Percentiles rank a stretch among this genome's conserved stretches.
These are phyloP conservation scores for Laburnicola sp. DNA, from an alignment of 2,329 filamentous ascomycete genomes.

Conservation along the genomic window DNA sequence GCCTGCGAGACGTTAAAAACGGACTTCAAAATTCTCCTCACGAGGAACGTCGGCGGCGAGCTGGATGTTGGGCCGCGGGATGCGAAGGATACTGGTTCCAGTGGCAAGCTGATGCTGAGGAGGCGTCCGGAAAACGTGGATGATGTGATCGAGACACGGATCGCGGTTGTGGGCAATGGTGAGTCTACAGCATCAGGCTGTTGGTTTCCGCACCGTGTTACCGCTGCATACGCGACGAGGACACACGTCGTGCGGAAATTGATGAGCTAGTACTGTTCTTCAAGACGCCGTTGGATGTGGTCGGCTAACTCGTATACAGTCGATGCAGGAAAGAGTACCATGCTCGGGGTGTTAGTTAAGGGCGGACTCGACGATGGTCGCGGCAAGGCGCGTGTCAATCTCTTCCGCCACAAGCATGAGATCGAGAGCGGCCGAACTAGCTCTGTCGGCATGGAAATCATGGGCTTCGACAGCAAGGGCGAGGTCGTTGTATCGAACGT, in stretches of 20 bases:
- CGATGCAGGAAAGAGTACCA: conserved; percentile 94
- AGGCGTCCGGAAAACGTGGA: conserved; percentile 73
- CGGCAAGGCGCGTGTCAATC: conserved; percentile 88
- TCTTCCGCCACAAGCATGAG: conserved; percentile 98
- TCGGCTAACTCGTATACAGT: conserved; percentile 54
- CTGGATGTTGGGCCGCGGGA: conserved; percentile 67
- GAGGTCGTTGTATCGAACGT: conserved; percentile 79
- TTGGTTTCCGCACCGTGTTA: too few species aligned
- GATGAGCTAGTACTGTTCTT: too few species aligned
- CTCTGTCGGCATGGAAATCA: conserved; percentile 95
- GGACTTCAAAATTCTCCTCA: conserved; percentile 80
- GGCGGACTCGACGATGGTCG: conserved; percentile 92
- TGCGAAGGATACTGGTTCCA: conserved; percentile 71
- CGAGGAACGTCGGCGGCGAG: conserved; percentile 80
- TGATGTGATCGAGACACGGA: conserved; percentile 90
- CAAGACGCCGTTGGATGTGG: background rate
- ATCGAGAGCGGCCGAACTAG: conserved; percentile 93
- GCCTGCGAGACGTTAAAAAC: conserved; percentile 69
- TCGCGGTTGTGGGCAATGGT: conserved; percentile 96
- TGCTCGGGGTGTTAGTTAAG: conserved; percentile 94
- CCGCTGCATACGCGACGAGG: too few species aligned
- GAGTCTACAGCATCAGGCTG: too few species aligned
- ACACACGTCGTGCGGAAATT: too few species aligned
- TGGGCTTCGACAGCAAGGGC: conserved; percentile 90
- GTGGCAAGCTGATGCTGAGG: conserved; percentile 85